phyloP scores from a whole-genome alignment of 2,329 filamentous ascomycete species.

The Aspergillus unguis region DNA sequence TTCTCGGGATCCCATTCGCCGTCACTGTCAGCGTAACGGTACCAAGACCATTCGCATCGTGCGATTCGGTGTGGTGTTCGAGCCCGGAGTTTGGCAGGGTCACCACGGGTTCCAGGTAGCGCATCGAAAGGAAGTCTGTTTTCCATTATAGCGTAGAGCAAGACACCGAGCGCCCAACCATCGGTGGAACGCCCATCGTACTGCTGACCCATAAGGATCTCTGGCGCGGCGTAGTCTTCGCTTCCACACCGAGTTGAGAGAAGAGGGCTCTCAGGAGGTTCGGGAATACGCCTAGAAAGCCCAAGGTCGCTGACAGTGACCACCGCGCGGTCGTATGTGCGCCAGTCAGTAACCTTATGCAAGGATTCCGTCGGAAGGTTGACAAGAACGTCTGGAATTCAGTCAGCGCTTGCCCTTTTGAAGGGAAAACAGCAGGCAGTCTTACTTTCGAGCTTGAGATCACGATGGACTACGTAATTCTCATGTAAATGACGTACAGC shows the following conservation, averaged over 20 bases:
- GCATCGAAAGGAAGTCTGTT: constrained; percentile 91
- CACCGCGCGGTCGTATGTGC: constrained; percentile 73
- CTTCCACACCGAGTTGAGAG: constrained; percentile 93
- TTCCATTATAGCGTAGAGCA: constrained; percentile 91
- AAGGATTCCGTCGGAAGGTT: constrained; percentile 72
- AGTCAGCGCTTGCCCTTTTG: constrained; percentile 3
- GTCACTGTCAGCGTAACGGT: constrained; percentile 75
- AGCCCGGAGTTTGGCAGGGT: constrained; percentile 71
- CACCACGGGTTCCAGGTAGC: constrained; percentile 69
- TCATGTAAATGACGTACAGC: constrained; percentile 84
- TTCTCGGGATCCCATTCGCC: constrained; percentile 78
- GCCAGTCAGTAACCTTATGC: constrained; percentile 65
- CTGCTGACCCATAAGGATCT: constrained; percentile 90
- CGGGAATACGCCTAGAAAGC: constrained; percentile 76
- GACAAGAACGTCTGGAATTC: constrained; percentile 73
- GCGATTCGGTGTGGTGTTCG: constrained; percentile 92
- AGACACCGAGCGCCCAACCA: constrained; percentile 90
- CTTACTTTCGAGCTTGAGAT: constrained; percentile 97
- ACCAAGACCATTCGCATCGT: constrained; percentile 92
- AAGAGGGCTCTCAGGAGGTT: constrained; percentile 71
- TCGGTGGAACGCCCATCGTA: constrained; percentile 92
- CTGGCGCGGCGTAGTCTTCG: constrained; percentile 94
- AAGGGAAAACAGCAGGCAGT: constrained; percentile 18
- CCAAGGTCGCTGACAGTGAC: constrained; percentile 89
- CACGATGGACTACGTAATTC: constrained; percentile 84